Evolutionary conservation across 495 filamentous ascomycete genomes (phyloP).

Genomic region (Aspergillus diversus): DNA sequence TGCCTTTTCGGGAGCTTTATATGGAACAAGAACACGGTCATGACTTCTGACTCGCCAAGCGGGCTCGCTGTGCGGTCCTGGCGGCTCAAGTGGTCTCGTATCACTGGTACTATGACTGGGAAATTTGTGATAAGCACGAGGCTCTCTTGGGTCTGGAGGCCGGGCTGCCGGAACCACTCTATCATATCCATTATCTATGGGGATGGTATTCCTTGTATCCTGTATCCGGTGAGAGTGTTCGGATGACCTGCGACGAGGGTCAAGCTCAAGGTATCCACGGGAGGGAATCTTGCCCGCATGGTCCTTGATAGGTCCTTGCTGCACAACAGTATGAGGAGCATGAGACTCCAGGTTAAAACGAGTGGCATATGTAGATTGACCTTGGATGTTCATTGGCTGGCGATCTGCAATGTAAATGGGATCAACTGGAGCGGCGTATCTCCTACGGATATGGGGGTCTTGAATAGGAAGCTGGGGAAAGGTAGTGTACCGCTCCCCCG

Average conservation of each 20-base stretch:
- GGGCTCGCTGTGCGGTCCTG: slow-evolving; percentile 16
- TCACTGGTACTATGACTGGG: slow-evolving; percentile 26
- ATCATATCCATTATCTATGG: slow-evolving; percentile 22
- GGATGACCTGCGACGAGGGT: slow-evolving; percentile 15
- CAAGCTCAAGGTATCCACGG: slow-evolving; percentile 17
- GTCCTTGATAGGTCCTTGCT: slow-evolving; percentile 25
- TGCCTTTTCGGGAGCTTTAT: slow-evolving; percentile 25
- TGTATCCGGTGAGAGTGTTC: slow-evolving; percentile 11
- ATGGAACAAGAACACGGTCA: slow-evolving; percentile 21
- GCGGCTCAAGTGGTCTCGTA: slow-evolving; percentile 15
- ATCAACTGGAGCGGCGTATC: slow-evolving; percentile 25
- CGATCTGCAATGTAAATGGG: slow-evolving; percentile 23
- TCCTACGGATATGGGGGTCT: slow-evolving; percentile 31
- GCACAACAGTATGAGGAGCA: slow-evolving; percentile 21
- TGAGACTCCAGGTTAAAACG: slow-evolving; percentile 24
- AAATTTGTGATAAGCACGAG: slow-evolving; percentile 26
- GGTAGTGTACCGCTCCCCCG: slow-evolving; percentile 25
- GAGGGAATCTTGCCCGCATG: slow-evolving; percentile 19
- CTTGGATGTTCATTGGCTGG: slow-evolving; percentile 21
- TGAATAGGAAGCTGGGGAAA: slow-evolving; percentile 23
- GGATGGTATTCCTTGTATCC: slow-evolving; percentile 22
- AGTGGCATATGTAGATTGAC: slow-evolving; percentile 16
- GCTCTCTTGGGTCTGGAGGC: slow-evolving; percentile 16
- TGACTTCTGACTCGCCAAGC: slow-evolving; percentile 23
- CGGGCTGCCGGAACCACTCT: slow-evolving; percentile 16